Evolutionary conservation across 768 basidiomycete species (phyloP), one percentile per base, ranked within the genome.

Genomic region (Pleurotus eryngii): DNA sequence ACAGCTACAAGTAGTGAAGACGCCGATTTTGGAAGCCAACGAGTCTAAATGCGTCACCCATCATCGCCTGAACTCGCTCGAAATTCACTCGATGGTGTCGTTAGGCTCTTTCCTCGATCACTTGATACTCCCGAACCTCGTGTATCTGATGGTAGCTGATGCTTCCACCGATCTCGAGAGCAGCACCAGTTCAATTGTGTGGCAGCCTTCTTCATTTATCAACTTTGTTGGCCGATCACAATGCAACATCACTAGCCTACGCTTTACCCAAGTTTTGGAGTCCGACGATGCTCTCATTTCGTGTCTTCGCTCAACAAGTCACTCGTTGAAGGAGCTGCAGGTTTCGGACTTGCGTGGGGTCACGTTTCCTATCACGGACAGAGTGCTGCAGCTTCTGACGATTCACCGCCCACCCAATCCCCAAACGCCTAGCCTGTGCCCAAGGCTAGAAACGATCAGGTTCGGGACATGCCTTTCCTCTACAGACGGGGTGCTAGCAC

Each of bases 271-370:
- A 30, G 59, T 59, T 9, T 48, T 62, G 42, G 46, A 59, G 17
- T 58, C 59, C 15, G 63, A 64, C 35, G 42, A 56, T 24, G 59
- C 57, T n/a, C 59, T 64, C 37, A 60, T 64, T 22, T 54, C 62
- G 26, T 64, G 63, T 49, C 55, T 64, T 11, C 46, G 51, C 18
- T 45, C 50, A 17, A 55, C 49, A 14, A 63, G 59, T 22, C 38
- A 46, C 12, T 63, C 62, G 12, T 45, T 63, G n/a, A 49, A 9
- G n/a, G 45, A 49, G 30, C 55, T 63, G 35, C 37, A 48, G 17
- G 43, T 61, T 26, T 51, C 53, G 39, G 62, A 61, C 30, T 30
- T 50, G 9, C 18, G 35, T 15, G 62, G 60, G 17, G 46, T 58
- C 15, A 38, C 57, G 12, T 43, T 58, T 22, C 51, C 51, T 14